phyloP scores from a whole-genome alignment of 2,329 filamentous ascomycete species.

The Bertia moriformis region DNA sequence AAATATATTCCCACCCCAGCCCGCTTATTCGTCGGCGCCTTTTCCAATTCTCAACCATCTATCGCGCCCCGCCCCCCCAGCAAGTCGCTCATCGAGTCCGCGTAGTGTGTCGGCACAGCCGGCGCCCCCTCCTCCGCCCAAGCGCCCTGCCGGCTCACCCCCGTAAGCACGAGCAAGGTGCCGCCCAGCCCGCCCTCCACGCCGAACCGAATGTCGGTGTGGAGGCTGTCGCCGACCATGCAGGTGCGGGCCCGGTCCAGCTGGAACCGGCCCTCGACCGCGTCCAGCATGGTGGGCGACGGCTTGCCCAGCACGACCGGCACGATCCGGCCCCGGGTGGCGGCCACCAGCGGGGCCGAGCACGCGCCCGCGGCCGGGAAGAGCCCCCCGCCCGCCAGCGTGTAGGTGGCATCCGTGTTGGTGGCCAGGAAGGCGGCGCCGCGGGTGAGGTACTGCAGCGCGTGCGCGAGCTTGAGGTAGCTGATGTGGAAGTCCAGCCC shows the following conservation, averaged over 20 bases:
- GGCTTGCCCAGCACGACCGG: conserved; percentile 82
- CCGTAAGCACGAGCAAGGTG: conserved; percentile 79
- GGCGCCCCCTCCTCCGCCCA: conserved; percentile 56
- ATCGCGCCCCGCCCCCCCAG: too few species aligned
- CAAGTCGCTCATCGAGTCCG: conserved; percentile 73
- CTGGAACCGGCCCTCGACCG: conserved; percentile 87
- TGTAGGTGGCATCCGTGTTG: conserved; percentile 81
- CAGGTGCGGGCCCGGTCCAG: conserved; percentile 74
- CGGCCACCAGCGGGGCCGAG: conserved; percentile 62
- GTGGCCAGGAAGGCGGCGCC: conserved; percentile 84
- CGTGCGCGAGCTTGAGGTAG: conserved; percentile 78
- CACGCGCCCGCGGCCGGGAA: conserved; percentile 86
- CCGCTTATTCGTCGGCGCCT: too few species aligned
- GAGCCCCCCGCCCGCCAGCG: conserved; percentile 62
- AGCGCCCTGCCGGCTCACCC: conserved; percentile 80
- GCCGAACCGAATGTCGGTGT: conserved; percentile 94
- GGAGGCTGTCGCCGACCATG: conserved; percentile 87
- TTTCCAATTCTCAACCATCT: too few species aligned
- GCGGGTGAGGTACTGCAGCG: conserved; percentile 69
- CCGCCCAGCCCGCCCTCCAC: conserved; percentile 81
- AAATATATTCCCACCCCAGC: too few species aligned
- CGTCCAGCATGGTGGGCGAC: conserved; percentile 98
- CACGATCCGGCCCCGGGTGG: conserved; percentile 44
- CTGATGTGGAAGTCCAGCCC: conserved; percentile 91
- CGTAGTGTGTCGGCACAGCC: conserved; percentile 67